Base-by-base conservation (phyloP, 495 filamentous ascomycete genomes). In the Lepidopterella palustris region DNA sequence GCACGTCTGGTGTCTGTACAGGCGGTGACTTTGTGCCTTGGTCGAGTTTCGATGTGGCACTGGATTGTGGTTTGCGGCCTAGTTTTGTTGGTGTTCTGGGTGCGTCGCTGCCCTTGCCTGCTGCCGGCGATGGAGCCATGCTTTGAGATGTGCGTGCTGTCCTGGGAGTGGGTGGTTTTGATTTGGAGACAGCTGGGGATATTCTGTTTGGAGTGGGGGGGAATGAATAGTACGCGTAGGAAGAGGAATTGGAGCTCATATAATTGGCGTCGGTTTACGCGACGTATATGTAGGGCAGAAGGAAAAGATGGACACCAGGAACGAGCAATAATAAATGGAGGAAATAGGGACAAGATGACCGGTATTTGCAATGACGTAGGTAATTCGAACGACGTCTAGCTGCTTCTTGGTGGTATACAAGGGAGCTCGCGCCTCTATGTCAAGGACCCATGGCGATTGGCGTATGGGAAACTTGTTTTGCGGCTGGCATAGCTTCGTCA, bases 191-290 rank as follows among this genome's bases (percentile, higher is more conserved):
- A 45, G 60, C 53, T 21, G 76, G 74, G 27, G 76, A 76, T 40
- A 70, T 63, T 64, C 77, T 65, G 61, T 72, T 75, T 8, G 77
- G 76, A 27, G 77, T 79, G 26, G 77, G 72, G 45, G 77, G 77
- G 48, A 79, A 79, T 51, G 77, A 79, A 65, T 78, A 79, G 64
- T 79, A 79, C 20, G 73, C 71, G 76, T 79, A 79, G 61, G 70
- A 71, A 55, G 71, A 71, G 40, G 65, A 62, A 54, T 50, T 50
- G 47, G 47, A 2, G 24, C 15, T 28, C 52, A 54, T 54, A 27
- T 32, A 54, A 32, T 28, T 54, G 15, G 21, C 52, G 52, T 54
- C 52, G 27, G 25, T 51, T 24, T 6, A 51, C 25, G 24, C 24
- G 52, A 50, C 32, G 52, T 60, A 64, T 63, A 42, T 28, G 40